A percentile compares a stretch with the other conserved stretches of the same genome.
Conservation (phyloP, 106 monocot genomes). For the Posidonia australis region DNA sequence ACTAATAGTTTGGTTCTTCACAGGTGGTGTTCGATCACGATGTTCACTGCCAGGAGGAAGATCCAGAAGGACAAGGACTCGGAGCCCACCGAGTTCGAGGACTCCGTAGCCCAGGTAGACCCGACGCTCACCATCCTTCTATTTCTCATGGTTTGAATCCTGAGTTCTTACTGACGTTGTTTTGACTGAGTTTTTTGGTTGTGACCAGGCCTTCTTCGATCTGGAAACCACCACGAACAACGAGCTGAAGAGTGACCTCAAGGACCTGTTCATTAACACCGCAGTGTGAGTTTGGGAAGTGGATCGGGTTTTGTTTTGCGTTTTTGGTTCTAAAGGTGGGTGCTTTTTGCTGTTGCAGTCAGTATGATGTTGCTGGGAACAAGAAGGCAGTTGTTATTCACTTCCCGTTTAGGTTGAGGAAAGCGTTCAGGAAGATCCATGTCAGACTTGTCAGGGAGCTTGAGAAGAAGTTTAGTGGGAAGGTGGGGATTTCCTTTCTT, state of each 20-base stretch:
- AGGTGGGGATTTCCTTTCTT: too few species aligned
- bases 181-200: not conserved
- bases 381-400: conserved; percentile 69
- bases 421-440: conserved; percentile 70
- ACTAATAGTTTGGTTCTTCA: not conserved
- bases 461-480: conserved; percentile 93
- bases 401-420: conserved; percentile 66
- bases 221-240: conserved; percentile 68
- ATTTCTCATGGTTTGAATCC: not conserved
- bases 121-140: too few species aligned
- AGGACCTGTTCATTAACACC: conserved; percentile 76
- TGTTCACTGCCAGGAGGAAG: conserved; percentile 71
- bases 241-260: conserved; percentile 85
- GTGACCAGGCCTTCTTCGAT: conserved; percentile 58
- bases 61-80: conserved; percentile 76
- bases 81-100: conserved; percentile 73
- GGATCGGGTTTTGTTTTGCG: not conserved
- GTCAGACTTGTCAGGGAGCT: conserved; percentile 75
- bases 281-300: conserved; percentile 40
- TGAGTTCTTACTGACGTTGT: too few species aligned
- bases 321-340: not conserved
- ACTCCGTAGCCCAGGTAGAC: conserved; percentile 62
- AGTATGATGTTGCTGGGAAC: conserved; percentile 50
- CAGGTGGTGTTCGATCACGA: not conserved
- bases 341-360: conserved; percentile 26